These are phyloP conservation scores for Ganoderma boninense DNA, from an alignment of 1,284 basidiomycete species.

Conservation along the genomic window DNA sequence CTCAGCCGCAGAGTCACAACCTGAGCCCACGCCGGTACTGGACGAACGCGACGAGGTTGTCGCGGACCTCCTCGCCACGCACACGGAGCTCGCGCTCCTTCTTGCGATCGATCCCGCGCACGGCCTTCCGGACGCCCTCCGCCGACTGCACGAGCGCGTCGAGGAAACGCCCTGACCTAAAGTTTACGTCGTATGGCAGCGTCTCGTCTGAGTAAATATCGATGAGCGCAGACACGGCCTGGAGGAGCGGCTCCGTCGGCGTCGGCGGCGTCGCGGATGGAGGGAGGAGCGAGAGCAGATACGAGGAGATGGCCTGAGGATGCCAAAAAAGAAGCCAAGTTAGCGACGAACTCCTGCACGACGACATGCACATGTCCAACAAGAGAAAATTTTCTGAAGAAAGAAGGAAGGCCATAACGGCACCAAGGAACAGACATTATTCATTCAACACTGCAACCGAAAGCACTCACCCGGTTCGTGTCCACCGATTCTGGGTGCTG, in stretches of 20 bases:
- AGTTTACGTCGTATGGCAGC: conserved; percentile 83
- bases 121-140: conserved; percentile 53
- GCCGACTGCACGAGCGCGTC: conserved; percentile 51
- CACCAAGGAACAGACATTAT: background rate
- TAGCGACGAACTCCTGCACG: conserved; percentile 2
- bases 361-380: background rate
- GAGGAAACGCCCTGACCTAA: conserved; percentile 60
- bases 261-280: conserved; percentile 48
- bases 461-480: conserved; percentile 69
- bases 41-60: conserved; percentile 91
- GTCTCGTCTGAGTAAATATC: conserved; percentile 96
- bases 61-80: conserved; percentile 77
- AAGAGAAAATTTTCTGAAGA: background rate
- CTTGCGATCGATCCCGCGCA: conserved; percentile 52
- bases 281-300: conserved; percentile 68
- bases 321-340: conserved; percentile 4
- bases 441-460: conserved; percentile 13
- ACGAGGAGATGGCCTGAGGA: conserved; percentile 69
- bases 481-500: conserved; percentile 70
- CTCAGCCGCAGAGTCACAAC: conserved; percentile 40
- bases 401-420: background rate
- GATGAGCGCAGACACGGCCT: conserved; percentile 87
- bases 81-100: conserved; percentile 52
- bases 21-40: conserved; percentile 77
- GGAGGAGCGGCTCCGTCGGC: conserved; percentile 80